A percentile compares a stretch with the other conserved stretches of the same genome.
Conservation (phyloP, 345 rosid genomes). For the Ceriops tagal region DNA sequence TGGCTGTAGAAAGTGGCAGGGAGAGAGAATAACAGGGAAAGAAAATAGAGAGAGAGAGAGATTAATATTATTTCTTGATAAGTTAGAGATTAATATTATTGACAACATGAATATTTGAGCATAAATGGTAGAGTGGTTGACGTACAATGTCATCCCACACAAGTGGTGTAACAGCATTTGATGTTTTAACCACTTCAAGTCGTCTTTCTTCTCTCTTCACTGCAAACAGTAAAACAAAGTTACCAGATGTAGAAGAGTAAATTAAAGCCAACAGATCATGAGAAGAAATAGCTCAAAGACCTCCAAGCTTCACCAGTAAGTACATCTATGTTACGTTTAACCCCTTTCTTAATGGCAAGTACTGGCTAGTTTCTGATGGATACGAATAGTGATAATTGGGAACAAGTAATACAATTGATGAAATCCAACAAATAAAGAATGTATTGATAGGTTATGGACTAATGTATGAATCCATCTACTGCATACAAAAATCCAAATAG, state of each 20-base stretch:
- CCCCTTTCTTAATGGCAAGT: background rate
- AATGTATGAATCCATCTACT: too few relatives aligned
- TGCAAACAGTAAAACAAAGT: slow-evolving; percentile 27
- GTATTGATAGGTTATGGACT: too few relatives aligned
- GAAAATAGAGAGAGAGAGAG: too few relatives aligned
- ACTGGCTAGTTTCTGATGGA: background rate
- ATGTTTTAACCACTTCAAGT: slow-evolving; percentile 68
- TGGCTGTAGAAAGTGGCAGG: slow-evolving; percentile 57
- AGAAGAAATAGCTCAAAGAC: background rate
- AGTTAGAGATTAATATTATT: slow-evolving; percentile 9
- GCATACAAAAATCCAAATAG: too few relatives aligned
- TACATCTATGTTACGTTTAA: background rate
- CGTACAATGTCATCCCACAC: slow-evolving; percentile 91
- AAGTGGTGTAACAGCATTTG: slow-evolving; percentile 69
- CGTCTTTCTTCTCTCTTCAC: slow-evolving; percentile 77
- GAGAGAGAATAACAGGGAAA: too few relatives aligned
- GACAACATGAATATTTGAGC: background rate
- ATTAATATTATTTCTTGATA: too few relatives aligned
- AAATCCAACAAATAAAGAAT: too few relatives aligned
- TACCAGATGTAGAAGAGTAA: background rate
- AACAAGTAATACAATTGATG: too few relatives aligned
- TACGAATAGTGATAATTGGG: background rate
- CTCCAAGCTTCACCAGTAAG: background rate
- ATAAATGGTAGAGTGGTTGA: background rate
- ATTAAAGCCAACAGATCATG: background rate